Evolutionary conservation across 1,284 basidiomycete genomes (phyloP), one percentile per base, ranked within the genome.

Genomic region (Ganoderma boninense): DNA sequence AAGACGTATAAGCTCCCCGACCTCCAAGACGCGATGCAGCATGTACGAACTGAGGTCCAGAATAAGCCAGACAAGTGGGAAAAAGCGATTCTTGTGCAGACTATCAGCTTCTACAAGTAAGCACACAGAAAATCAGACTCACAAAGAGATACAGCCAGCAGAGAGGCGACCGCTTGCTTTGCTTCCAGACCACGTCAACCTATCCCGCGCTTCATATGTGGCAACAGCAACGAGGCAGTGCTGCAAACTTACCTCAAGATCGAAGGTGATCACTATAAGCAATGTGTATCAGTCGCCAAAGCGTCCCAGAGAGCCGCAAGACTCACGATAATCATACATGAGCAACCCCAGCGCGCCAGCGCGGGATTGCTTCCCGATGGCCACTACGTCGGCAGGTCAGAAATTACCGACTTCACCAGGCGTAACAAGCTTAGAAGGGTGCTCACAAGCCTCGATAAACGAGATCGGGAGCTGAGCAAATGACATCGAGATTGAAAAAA

Each of bases 41-140:
- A 43, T 20, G 26, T 18, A n/a, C 73, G 38, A 26, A 74, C 73
- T 44, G 2, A 56, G 67, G 35, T 72, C 73, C 40, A 70, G 59
- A 42, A 69, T 46, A 11, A 74, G 62, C 66, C 66, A 74, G 6
- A 68, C 26, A 14, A 76, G 56, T 2, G 75, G 68, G 57, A 76
- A 73, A 54, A 76, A 71, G 18, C 75, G 61, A 40, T 76, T 76
- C 76, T 77, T 63, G 6, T 1, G 35, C 11, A 35, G 2, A 13
- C 2, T 23, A 3, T 60, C n/a, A 23, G 57, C 11, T n/a, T n/a
- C 2, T 20, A 38, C 16, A 8, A 20, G 7, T 10, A 3, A 10
- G 16, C n/a, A 20, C 8, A 40, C 18, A 10, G 40, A 11, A 6
- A 35, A 57, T 18, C 18, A 5, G 29, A 60, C 57, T 35, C 35